Evolutionary conservation across 148 eudicot genomes (phyloP).

Genomic region (Spergularia bocconei): DNA sequence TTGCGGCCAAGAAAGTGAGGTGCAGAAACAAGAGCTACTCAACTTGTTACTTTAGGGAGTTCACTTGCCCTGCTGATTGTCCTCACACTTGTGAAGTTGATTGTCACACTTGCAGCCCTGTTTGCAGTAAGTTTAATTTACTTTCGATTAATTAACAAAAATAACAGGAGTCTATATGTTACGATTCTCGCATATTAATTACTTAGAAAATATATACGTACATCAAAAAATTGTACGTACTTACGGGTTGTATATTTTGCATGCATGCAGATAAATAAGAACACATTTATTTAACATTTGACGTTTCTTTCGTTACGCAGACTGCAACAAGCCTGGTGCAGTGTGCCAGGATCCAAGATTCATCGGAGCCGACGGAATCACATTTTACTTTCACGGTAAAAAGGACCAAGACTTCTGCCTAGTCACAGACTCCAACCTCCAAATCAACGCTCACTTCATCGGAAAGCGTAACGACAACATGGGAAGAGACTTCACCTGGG

Average conservation of each 20-base stretch:
- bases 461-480: conserved; percentile 46
- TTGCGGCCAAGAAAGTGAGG: conserved; percentile 29
- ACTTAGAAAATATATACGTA: no score
- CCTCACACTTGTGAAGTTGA: conserved; percentile 38
- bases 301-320: conserved; percentile 17
- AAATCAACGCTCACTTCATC: conserved; percentile 64
- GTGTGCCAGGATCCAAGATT: conserved; percentile 60
- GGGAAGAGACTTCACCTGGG: conserved; percentile 73
- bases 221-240: no score
- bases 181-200: no score
- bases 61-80: conserved; percentile 38
- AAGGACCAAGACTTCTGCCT: conserved; percentile 57
- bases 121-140: conserved; percentile 35
- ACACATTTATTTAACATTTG: background rate
- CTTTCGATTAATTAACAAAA: no score
- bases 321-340: conserved; percentile 58
- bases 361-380: conserved; percentile 45
- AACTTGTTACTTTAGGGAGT: conserved; percentile 30
- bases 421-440: conserved; percentile 57
- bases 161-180: no score
- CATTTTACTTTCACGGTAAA: conserved; percentile 60
- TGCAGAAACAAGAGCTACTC: conserved; percentile 31
- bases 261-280: no score
- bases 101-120: conserved; percentile 44
- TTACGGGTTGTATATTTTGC: no score